Base-by-base conservation (phyloP, 192 early-diverging fungal species). In the Podila clonocystis region DNA sequence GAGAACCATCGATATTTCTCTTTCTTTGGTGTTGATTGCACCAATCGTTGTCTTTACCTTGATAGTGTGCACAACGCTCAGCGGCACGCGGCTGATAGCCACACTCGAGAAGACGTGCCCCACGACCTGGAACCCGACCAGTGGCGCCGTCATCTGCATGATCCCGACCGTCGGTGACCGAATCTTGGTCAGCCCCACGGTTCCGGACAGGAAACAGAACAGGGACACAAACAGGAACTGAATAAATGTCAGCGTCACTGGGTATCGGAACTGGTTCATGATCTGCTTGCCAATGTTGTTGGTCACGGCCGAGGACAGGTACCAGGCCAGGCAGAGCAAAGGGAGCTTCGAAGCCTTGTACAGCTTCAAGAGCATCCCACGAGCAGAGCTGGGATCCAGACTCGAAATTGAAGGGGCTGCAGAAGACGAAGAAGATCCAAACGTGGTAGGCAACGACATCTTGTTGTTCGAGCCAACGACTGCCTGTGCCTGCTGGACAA, bases 1-100 rank as follows among this genome's bases (percentile, higher is more conserved):
- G 30, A 60, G 9, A 33, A 33, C 59, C 24, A 33, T 24, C 17
- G 30, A 17, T 30, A 9, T 30, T 17, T 26, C 29, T 59, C 19
- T 30, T 30, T 30, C 30, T 15, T 60, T 29, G 24, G 17, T 9
- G 26, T 30, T 60, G 26, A 0, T 30, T 7, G 59, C 28, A 30
- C 62, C 62, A 34, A 17, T 34, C 52, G 30, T 41, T 12, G 17
- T 72, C 50, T 58, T 82, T 82, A 95, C 94, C 90, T 97, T 97
- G 71, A 97, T 92, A 3, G 96, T 97, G 67, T 97, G 96, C 13
- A 93, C 91, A 74, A 96, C 90, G 58, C 90, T 92, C 13, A 97
- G 92, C 2, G 95, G 89, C n/a, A 96, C 90, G 24, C 84, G 76
- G 50, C 91, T 88, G 31, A 96, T 91, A n/a, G 95, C 93, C 36